Evolutionary conservation across 2,329 filamentous ascomycete species (phyloP), one percentile per base, ranked within the genome.

Genomic region (Sporothrix pseudoabietina): DNA sequence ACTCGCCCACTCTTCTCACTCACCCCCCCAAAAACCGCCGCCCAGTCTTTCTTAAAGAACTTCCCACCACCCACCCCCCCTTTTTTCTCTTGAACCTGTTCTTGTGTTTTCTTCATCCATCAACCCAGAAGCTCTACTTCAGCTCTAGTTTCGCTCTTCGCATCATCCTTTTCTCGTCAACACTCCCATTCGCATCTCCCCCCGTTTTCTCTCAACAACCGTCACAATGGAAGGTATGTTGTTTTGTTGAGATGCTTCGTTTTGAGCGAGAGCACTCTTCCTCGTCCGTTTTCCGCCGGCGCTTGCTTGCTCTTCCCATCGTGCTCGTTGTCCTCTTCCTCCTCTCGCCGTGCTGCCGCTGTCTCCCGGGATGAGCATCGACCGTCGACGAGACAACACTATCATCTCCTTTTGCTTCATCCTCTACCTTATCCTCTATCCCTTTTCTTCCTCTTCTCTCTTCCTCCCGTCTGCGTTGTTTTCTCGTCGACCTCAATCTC

Each of bases 191-290:
- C 61, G 22, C 66, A 77, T 77, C 78, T 77, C 78, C 75, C 14
- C 41, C 78, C 76, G 77, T 32, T 65, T 78, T 78, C 79, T 77
- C 77, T 66, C 57, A 82, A 84, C 86, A 83, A 83, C 84, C 81
- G 82, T 82, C 84, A 85, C 82, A 82, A 88, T 88, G 87, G 87
- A 86, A 84, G 85, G 85, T 86, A 78, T 75, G 76, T 77, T 77
- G 74, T 30, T 66, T 35, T 68, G 39, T 52, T 35, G 19, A 16
- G 55, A 61, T 71, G 54, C 59, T 71, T 35, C 39, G 12, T 63
- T 63, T 12, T 71, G 55, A 14, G 55, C 54, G 35, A 59, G 77
- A 77, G 75, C 74, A 77, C 75, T 74, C 54, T 41, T 54, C 54
- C 75, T 74, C 54, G 32, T 54, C 54, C 16, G 32, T n/a, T 68